phyloP scores from a whole-genome alignment of 2,329 filamentous ascomycete species.

The Gyromitra esculenta region DNA sequence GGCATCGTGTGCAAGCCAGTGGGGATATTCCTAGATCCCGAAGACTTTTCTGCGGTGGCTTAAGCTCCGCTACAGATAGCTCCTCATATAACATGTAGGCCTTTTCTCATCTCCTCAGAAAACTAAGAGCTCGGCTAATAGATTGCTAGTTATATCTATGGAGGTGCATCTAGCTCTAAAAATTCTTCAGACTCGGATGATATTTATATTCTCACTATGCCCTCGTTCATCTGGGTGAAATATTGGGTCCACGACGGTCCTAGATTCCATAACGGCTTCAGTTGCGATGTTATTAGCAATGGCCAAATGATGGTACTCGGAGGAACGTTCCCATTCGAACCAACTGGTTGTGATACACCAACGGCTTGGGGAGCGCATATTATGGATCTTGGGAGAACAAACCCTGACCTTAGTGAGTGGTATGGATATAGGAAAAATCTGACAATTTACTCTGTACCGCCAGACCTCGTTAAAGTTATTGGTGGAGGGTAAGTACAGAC shows the following conservation, averaged over 20 bases:
- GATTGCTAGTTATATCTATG: constrained; percentile 68
- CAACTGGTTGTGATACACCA: constrained; percentile 65
- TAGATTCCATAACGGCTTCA: constrained; percentile 67
- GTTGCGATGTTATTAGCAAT: constrained; percentile 68
- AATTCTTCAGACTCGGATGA: constrained; percentile 69
- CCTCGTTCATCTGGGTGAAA: constrained; percentile 62
- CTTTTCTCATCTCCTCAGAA: neutral
- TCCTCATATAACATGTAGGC: constrained; percentile 73
- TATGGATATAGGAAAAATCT: constrained; percentile 65
- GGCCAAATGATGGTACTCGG: constrained; percentile 73
- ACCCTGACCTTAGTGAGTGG: constrained; percentile 65
- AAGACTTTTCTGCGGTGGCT: constrained; percentile 71
- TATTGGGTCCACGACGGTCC: constrained; percentile 59
- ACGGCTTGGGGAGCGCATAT: constrained; percentile 68
- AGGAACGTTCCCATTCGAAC: constrained; percentile 66
- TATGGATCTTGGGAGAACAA: constrained; percentile 66
- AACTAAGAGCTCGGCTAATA: constrained; percentile 38
- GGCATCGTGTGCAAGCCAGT: constrained; percentile 69
- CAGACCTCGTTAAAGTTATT: constrained; percentile 65
- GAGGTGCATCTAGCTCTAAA: constrained; percentile 66
- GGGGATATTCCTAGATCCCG: constrained; percentile 67
- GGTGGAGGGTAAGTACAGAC: constrained; percentile 62
- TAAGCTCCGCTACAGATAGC: constrained; percentile 68
- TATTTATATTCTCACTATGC: constrained; percentile 70
- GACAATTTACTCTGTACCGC: constrained; percentile 67